phyloP scores from a whole-genome alignment of 306 rosid species.

The Datisca glomerata region DNA sequence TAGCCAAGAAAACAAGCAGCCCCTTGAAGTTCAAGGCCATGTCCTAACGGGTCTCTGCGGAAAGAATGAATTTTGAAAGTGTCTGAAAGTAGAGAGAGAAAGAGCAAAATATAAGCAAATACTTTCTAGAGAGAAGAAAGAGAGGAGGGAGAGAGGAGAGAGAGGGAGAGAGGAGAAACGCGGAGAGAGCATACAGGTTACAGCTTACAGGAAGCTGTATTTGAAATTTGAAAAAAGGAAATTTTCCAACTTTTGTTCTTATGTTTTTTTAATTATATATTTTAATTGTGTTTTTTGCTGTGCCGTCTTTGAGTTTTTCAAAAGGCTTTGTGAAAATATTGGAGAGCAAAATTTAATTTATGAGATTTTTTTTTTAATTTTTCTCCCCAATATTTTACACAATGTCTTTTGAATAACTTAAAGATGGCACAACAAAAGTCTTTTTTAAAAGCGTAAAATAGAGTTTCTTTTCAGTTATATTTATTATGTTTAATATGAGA shows the following conservation, averaged over 20 bases:
- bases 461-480: too few species aligned
- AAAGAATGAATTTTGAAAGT: not conserved
- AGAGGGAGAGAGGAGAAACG: slow-evolving; percentile 3
- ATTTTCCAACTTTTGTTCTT: not conserved
- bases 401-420: too few species aligned
- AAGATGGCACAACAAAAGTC: too few species aligned
- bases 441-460: too few species aligned
- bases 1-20: not conserved
- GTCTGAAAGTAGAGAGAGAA: slow-evolving; percentile 5
- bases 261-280: not conserved
- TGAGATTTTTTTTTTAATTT: too few species aligned
- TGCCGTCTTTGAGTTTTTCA: slow-evolving; percentile 24
- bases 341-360: too few species aligned
- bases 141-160: not conserved
- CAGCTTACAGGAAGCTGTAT: slow-evolving; percentile 22
- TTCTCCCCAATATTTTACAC: too few species aligned
- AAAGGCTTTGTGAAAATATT: slow-evolving; percentile 1
- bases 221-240: slow-evolving; percentile 1
- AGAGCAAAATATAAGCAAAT: not conserved
- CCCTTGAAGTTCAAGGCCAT: slow-evolving; percentile 13
- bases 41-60: not conserved
- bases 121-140: slow-evolving; percentile 14
- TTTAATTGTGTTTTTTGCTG: not conserved
- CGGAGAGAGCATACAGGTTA: slow-evolving; percentile 24
- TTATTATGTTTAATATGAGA: too few species aligned